These are phyloP conservation scores for Colletotrichum sp. DNA, from an alignment of 2,329 filamentous ascomycete species.

Conservation along the genomic window DNA sequence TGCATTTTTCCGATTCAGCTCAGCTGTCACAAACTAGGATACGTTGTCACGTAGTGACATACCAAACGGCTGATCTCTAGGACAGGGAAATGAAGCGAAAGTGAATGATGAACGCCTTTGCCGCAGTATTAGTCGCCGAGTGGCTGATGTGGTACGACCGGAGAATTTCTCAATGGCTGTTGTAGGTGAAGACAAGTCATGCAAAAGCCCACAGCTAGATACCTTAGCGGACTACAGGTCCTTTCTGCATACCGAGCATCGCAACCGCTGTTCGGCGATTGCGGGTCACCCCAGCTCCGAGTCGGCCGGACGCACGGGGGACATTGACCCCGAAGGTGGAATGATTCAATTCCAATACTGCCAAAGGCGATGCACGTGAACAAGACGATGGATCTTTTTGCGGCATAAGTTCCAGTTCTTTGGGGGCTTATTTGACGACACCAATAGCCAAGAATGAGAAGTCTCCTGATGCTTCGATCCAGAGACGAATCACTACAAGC, in stretches of 20 bases:
- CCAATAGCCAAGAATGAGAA: neutral
- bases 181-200: too few species aligned
- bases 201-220: too few species aligned
- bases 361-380: neutral
- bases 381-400: neutral
- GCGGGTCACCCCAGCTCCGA: neutral
- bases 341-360: neutral
- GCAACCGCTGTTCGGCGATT: neutral
- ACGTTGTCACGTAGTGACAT: too few species aligned
- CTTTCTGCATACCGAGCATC: rapidly evolving
- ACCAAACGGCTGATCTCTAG: too few species aligned
- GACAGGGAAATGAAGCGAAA: too few species aligned
- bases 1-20: too few species aligned
- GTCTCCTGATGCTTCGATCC: neutral
- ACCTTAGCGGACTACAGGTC: too few species aligned
- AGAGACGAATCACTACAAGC: neutral
- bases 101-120: too few species aligned
- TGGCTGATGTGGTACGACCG: too few species aligned
- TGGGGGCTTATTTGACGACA: neutral
- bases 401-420: rapidly evolving
- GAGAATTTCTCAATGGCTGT: too few species aligned
- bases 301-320: neutral
- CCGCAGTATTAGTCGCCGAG: too few species aligned
- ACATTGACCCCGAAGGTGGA: neutral
- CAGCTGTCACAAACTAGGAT: too few species aligned